Base-by-base conservation (phyloP, 2,329 filamentous ascomycete genomes). In the Polytolypa hystricis region DNA sequence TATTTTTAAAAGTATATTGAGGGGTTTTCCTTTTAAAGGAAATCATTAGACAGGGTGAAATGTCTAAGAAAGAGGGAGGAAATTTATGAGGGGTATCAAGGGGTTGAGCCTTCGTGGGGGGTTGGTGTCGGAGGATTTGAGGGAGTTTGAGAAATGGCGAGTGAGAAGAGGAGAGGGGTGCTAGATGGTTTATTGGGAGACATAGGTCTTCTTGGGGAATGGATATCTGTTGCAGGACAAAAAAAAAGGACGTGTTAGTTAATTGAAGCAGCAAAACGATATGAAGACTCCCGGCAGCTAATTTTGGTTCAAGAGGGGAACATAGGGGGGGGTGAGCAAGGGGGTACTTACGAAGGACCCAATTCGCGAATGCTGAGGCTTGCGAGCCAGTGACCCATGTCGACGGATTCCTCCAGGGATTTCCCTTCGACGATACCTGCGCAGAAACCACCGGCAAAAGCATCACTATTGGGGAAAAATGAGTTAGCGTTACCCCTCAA, bases 361-460 rank as follows among this genome's bases (percentile, higher is more conserved):
- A 95, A 71, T 67, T 96, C 87, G 69, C 89, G 80, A 61, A 98
- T 89, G 71, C 86, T 91, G 54, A 94, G 71, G 56, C 81, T 81
- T 33, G 91, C 91, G 48, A 98, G 75, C 91, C 91, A 98, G 66
- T 95, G 87, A 47, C 91, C 91, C 74, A 91, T 84, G 61, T 95
- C 83, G 50, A 98, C 73, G 54, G 74, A 74, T 48, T 79, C 76
- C 52, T 82, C 79, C 34, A 98, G 71, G 37, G 76, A 60, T 69
- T 91, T 84, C 62, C 82, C 85, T 63, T 89, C 72, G 44, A 94
- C 79, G 46, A 96, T 70, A 56, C 87, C 91, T 36, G 91, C 91
- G 39, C 84, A 71, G 66, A 98, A 86, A 46, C 91, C 91, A 56
- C 86, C 91, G 41, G 91, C 89, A 55, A 98, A 98, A 36, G 91